Percentiles rank a stretch among this genome's conserved stretches.
phyloP scores from a whole-genome alignment of 2,329 filamentous ascomycete genomes.

The Delphinella strobiligena region DNA sequence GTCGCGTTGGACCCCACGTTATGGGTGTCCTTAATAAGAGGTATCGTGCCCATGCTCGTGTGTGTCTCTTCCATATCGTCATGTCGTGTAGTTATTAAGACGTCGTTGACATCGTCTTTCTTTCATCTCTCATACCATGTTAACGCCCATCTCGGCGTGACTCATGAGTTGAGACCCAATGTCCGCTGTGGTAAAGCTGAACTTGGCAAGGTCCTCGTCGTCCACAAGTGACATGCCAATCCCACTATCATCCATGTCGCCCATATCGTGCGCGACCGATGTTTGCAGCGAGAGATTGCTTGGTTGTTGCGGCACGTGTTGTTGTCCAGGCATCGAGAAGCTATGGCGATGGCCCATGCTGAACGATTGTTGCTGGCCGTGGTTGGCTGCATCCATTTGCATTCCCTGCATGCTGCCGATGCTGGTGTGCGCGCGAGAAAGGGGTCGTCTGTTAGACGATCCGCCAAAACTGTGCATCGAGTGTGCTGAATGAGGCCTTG shows the following conservation, averaged over 20 bases:
- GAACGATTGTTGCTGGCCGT: constrained; percentile 8
- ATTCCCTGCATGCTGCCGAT: constrained; percentile 1
- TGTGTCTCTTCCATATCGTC: neutral
- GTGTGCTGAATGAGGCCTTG: constrained; percentile 10
- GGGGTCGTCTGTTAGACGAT: constrained; percentile 1
- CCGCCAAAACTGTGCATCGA: constrained; percentile 8
- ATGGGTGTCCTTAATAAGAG: too few species aligned
- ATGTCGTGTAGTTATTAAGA: neutral
- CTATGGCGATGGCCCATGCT: constrained; percentile 5
- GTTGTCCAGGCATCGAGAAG: constrained; percentile 5
- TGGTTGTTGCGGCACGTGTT: constrained; percentile 11
- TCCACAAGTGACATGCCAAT: constrained; percentile 25
- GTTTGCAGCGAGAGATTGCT: constrained; percentile 5
- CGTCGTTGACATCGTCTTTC: neutral
- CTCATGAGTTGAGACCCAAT: neutral
- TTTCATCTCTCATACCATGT: neutral
- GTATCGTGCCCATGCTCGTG: too few species aligned
- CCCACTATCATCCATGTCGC: constrained; percentile 26
- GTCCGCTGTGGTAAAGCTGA: constrained; percentile 6
- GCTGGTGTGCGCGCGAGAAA: constrained; percentile 2
- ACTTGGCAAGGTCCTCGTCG: constrained; percentile 16
- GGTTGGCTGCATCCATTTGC: constrained; percentile 8
- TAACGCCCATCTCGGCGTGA: neutral
- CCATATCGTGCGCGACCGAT: constrained; percentile 11
- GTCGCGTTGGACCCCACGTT: too few species aligned